Base-by-base conservation (phyloP, 2,329 filamentous ascomycete species). In the Cladosporium sp. region DNA sequence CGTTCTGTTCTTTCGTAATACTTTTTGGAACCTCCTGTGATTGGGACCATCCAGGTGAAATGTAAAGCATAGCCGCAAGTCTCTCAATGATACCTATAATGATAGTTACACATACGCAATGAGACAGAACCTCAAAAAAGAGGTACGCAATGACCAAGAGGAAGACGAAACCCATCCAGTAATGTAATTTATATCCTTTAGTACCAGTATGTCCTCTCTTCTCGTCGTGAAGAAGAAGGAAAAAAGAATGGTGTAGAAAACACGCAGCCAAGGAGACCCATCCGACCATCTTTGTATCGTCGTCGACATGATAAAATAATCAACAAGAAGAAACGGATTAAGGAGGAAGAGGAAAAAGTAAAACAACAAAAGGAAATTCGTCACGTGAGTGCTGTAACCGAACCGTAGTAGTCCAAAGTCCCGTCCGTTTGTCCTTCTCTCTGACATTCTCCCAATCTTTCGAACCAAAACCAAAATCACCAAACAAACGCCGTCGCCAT, bases 331-430 rank as follows among this genome's bases (percentile, higher is more conserved):
- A 13, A 46, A 46, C 39, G 39, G 39, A 46, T 46, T 46, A 46
- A 23, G 25, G 46, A 26, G 46, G 26, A 48, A 13, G n/a, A 21
- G n/a, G 32, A 30, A 11, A 25, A 30, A n/a, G 8, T 16, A 13
- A 32, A 51, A 51, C 23, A 51, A 54, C 25, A 57, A 57, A 57
- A 57, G 54, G 54, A 57, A 57, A 57, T 57, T 57, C 54, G 54
- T 57, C 53, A 57, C 13, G 53, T 57, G 16, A 39, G 18, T 28
- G 48, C 48, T 28, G 48, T 18, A 25, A 26, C 25, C 25, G 49
- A 26, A 26, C 16, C 28, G 26, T n/a, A 14, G 7, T 14, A 30
- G 49, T 53, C 51, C 51, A 54, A 54, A 21, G 7, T 30, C 26
- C 51, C 18, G 1, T 53, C 48, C 14, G 18, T 36, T 32, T 39